These are phyloP conservation scores for Mycena rosella DNA, from an alignment of 768 basidiomycete species.

Conservation along the genomic window DNA sequence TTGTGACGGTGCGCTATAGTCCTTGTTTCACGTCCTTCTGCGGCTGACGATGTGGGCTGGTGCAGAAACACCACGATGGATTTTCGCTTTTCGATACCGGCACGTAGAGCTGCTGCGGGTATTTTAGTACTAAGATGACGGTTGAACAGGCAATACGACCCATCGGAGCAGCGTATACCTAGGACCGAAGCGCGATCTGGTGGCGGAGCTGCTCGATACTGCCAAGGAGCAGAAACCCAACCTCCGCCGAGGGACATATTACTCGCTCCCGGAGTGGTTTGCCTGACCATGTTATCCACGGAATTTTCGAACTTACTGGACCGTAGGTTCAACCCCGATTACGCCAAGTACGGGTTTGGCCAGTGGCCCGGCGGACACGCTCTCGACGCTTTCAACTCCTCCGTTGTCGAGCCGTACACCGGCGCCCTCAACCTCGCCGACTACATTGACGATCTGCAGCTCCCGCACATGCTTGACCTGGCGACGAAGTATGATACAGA, in stretches of 20 bases:
- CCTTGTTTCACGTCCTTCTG: not conserved
- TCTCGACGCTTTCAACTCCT: conserved; percentile 61
- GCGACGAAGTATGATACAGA: conserved; percentile 61
- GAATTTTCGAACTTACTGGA: not conserved
- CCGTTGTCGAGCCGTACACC: conserved; percentile 65
- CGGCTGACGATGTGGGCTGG: not conserved
- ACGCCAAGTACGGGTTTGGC: conserved; percentile 61
- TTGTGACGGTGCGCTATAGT: conserved; percentile 58
- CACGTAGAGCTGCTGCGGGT: not conserved
- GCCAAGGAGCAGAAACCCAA: conserved; percentile 63
- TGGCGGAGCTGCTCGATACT: conserved; percentile 63
- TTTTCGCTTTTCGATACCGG: conserved; percentile 67
- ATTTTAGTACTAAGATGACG: not conserved
- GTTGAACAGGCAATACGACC: conserved; percentile 54
- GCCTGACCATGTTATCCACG: conserved; percentile 14
- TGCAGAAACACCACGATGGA: conserved; percentile 75
- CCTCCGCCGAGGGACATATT: conserved; percentile 69
- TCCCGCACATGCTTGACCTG: conserved; percentile 65
- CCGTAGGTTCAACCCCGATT: conserved; percentile 67
- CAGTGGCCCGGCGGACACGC: conserved; percentile 67
- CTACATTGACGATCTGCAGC: conserved; percentile 64
- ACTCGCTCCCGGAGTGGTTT: conserved; percentile 68
- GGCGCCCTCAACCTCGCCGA: conserved; percentile 62
- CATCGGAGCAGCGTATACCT: conserved; percentile 62
- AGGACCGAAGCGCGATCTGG: conserved; percentile 64